Base-by-base conservation (phyloP, 2,329 filamentous ascomycete species). In the Penicillium griseofulvum region DNA sequence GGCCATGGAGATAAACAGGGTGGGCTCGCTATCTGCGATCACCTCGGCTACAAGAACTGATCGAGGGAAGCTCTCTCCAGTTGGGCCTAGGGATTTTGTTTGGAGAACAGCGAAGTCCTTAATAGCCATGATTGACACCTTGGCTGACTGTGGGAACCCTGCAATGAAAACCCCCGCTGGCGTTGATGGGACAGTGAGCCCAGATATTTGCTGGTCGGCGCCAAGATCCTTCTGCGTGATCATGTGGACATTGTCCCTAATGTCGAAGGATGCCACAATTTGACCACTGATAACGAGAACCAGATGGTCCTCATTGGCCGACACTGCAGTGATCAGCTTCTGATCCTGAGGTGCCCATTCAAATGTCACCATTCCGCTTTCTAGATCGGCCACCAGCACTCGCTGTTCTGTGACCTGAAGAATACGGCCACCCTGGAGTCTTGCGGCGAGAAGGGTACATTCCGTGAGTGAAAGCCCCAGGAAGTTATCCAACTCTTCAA, bases 71-170 rank as follows among this genome's bases (percentile, higher is more conserved):
- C 90, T 91, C 8, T 88, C 83, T 41, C 85, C 86, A 54, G 92
- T 87, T 26, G 83, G 70, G 0, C 80, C 78, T 12, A 92, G 75
- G 2, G 79, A 78, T 66, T 88, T 87, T 2, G 84, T 86, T 46
- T 86, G 83, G 0, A 91, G 74, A 1, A 86, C 81, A 31, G 86
- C 75, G 3, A 97, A 77, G 2, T 84, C 85, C 17, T 81, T 73
- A 22, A 96, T 71, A 55, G 87, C 81, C 42, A 96, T 78, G 33
- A 97, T 79, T 0, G 89, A 88, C 26, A 97, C 82, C 11, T 84
- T 84, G 6, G 90, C 89, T n/a, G 87, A 87, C 59, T 89, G 86
- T 85, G 93, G 97, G 74, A 95, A 94, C 1, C 91, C 92, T 16
- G 94, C 81, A 28, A 96, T 87, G 53, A 89, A 93, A 31, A 91